These are phyloP conservation scores for Escallonia rubra DNA, from an alignment of 129 eudicot genomes.

Conservation along the genomic window DNA sequence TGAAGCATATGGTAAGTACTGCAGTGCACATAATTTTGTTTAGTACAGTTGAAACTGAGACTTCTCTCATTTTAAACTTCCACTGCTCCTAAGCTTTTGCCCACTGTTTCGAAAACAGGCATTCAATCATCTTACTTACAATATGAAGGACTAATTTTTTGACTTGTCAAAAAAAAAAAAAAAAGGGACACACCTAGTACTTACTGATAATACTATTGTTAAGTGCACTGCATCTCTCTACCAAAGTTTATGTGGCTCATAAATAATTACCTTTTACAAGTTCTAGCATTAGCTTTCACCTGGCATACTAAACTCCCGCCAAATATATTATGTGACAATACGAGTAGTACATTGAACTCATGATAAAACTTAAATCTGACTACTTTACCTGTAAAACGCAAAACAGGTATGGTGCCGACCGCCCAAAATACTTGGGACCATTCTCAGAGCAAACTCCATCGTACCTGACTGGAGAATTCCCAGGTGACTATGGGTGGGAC, in stretches of 20 bases:
- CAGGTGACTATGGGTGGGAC: constrained; percentile 85
- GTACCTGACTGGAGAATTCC: constrained; percentile 74
- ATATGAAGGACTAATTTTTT: neutral
- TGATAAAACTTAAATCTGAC: neutral
- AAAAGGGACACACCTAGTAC: neutral
- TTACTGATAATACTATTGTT: neutral
- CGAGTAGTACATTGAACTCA: neutral
- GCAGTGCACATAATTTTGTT: too few relatives aligned
- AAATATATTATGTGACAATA: neutral
- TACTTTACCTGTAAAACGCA: neutral
- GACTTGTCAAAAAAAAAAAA: too few relatives aligned
- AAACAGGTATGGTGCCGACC: constrained; percentile 66
- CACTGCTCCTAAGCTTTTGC: neutral
- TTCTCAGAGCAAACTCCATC: constrained; percentile 75
- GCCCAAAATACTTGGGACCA: constrained; percentile 71
- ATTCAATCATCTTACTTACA: neutral
- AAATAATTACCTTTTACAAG: neutral
- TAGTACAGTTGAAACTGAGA: too few relatives aligned
- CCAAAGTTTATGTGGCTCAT: too few relatives aligned
- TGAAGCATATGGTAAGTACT: constrained; percentile 53
- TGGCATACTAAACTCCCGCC: neutral
- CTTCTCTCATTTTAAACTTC: too few relatives aligned
- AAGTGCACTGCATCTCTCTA: too few relatives aligned
- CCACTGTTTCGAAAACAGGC: neutral
- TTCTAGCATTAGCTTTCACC: neutral